Evolutionary conservation across 2,329 filamentous ascomycete species (phyloP), one percentile per base, ranked within the genome.

Genomic region (Arthrobotrys sphaeroides): DNA sequence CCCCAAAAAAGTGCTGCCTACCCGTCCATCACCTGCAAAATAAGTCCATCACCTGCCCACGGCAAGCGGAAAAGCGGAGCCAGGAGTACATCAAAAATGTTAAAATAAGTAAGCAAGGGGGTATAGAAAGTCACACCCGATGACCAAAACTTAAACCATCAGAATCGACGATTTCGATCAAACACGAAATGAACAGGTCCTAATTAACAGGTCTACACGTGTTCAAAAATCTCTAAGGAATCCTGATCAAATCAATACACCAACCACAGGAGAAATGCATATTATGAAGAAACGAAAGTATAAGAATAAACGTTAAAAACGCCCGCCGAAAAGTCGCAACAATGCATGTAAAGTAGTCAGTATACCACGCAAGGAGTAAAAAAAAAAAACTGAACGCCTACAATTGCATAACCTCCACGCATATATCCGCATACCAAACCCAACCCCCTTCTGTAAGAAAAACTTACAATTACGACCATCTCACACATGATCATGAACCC

Each of bases 21-120:
- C 12, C 36, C 5, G 2, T 26, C 2, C 16, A 20, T 43, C 40
- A 43, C 40, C 20, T 43, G 40, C 40, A 40, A n/a, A n/a, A n/a
- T n/a, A n/a, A n/a, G n/a, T n/a, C n/a, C n/a, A n/a, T n/a, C n/a
- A n/a, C n/a, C n/a, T n/a, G n/a, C n/a, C n/a, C n/a, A n/a, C n/a
- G n/a, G 38, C 38, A 59, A 61, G 5, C 13, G 12, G 45, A 7
- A 2, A 40, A 13, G 10, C 9, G 2, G 24, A 45, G 26, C 18
- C 26, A 61, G 22, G 42, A 24, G 22, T 5, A n/a, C n/a, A n/a
- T n/a, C n/a, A 22, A 7, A 5, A 13, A 36, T 18, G 12, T 57
- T 40, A 59, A 59, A 24, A 38, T 60, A 26, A 4, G 20, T 20
- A 60, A 40, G 53, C 20, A 33, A 43, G 42, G 57, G 57, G 38